Conservation (phyloP, 495 filamentous ascomycete genomes). For the Recurvomyces mirabilis region DNA sequence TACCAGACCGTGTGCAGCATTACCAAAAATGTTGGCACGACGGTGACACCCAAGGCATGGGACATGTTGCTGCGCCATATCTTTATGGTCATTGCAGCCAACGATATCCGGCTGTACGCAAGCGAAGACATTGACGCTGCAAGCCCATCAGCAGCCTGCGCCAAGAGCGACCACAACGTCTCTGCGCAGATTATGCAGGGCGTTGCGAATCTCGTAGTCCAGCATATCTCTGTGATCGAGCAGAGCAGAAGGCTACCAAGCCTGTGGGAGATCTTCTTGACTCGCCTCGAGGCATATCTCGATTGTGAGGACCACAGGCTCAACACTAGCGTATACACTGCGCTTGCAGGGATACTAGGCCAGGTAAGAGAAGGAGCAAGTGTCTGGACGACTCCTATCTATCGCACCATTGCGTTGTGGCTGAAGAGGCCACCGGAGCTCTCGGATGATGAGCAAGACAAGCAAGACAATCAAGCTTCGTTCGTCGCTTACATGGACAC, state of each 20-base stretch:
- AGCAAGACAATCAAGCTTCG: conserved; percentile 58
- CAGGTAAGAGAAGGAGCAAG: conserved; percentile 1
- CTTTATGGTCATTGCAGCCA: conserved; percentile 5
- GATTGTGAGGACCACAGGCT: conserved; percentile 24
- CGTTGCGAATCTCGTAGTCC: conserved; percentile 7
- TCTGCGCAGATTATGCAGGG: conserved; percentile 11
- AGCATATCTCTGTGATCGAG: conserved; percentile 20
- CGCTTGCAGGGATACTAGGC: conserved; percentile 22
- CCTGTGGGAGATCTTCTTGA: conserved; percentile 25
- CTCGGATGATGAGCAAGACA: conserved; percentile 29
- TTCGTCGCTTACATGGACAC: conserved; percentile 66
- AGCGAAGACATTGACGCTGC: conserved; percentile 19
- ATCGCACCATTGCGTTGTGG: conserved; percentile 14
- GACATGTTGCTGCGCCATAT: conserved; percentile 39
- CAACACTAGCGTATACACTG: conserved; percentile 24
- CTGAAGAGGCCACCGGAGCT: conserved; percentile 24
- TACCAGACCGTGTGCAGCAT: conserved; percentile 85
- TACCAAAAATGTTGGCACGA: conserved; percentile 80
- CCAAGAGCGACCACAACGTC: not conserved
- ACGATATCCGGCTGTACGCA: conserved; percentile 44
- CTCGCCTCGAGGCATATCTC: conserved; percentile 22
- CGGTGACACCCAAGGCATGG: conserved; percentile 69
- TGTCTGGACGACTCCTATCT: conserved; percentile 9
- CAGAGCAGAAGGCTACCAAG: conserved; percentile 17
- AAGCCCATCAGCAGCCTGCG: too few species aligned